These are phyloP conservation scores for Tricladium varicosporioides DNA, from an alignment of 2,329 filamentous ascomycete species.

Conservation along the genomic window DNA sequence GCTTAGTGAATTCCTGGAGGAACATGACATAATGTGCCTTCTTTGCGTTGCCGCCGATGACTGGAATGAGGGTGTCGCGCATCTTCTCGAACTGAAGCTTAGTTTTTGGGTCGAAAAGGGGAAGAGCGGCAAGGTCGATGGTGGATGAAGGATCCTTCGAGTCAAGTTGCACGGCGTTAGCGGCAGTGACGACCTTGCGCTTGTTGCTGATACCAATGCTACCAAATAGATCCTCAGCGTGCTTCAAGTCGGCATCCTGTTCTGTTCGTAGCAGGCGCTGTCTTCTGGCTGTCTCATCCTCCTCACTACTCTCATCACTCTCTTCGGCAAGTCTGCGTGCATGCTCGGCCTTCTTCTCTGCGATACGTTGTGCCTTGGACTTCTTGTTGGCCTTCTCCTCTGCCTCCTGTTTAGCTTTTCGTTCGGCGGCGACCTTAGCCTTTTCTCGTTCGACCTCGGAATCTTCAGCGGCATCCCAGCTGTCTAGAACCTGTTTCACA, in stretches of 20 bases:
- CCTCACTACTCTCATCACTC: constrained; percentile 58
- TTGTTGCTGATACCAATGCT: constrained; percentile 63
- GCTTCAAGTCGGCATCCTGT: constrained; percentile 82
- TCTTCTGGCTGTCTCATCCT: constrained; percentile 70
- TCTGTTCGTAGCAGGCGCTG: constrained; percentile 76
- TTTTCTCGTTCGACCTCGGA: constrained; percentile 97
- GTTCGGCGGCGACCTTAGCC: constrained; percentile 79
- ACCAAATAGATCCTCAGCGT: constrained; percentile 90
- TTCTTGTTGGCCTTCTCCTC: constrained; percentile 90
- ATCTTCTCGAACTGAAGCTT: constrained; percentile 83
- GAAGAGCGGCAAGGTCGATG: constrained; percentile 75
- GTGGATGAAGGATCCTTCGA: constrained; percentile 71
- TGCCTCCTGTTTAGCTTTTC: constrained; percentile 85
- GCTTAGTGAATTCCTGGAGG: constrained; percentile 86
- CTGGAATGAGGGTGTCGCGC: constrained; percentile 73
- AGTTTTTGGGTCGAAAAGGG: constrained; percentile 84
- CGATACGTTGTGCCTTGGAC: constrained; percentile 80
- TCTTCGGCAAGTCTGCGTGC: constrained; percentile 52
- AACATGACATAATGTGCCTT: constrained; percentile 90
- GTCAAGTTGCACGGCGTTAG: constrained; percentile 67
- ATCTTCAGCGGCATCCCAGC: constrained; percentile 96
- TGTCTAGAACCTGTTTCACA: constrained; percentile 63
- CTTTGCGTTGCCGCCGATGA: constrained; percentile 72
- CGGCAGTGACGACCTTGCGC: constrained; percentile 66
- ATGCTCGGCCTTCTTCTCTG: constrained; percentile 68